Evolutionary conservation across 371 early-diverging fungal species (phyloP).

Genomic region (Mucor saturninus): DNA sequence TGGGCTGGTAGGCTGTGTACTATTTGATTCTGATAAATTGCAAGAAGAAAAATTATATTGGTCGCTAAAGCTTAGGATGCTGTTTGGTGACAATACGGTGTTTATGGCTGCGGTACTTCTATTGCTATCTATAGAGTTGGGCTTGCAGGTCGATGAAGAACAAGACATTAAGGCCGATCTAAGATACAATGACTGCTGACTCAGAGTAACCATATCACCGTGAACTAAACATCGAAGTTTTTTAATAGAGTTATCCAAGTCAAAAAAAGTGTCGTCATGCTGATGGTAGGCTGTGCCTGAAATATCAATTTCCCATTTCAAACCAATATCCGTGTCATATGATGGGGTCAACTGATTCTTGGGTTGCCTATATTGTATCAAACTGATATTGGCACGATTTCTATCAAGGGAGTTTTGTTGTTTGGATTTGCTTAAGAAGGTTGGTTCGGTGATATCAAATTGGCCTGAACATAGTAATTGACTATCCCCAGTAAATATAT

Average conservation of each 20-base stretch:
- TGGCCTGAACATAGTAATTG: not conserved
- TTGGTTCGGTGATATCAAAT: not conserved
- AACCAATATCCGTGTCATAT: not conserved
- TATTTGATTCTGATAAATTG: constrained; percentile 11
- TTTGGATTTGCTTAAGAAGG: not conserved
- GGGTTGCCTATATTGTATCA: not conserved
- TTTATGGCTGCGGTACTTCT: not conserved
- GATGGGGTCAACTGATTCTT: not conserved
- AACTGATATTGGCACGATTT: not conserved
- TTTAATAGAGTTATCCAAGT: constrained; percentile 1
- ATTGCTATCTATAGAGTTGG: not conserved
- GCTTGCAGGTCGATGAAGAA: not conserved
- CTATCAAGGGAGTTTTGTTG: not conserved
- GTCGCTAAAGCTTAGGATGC: constrained; percentile 1
- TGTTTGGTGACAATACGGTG: constrained; percentile 1
- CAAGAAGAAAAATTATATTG: constrained; percentile 7
- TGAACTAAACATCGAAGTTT: not conserved
- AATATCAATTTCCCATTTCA: not conserved
- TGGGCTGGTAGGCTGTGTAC: constrained; percentile 14
- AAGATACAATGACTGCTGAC: constrained; percentile 4
- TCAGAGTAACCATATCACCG: not conserved
- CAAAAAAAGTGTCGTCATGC: not conserved
- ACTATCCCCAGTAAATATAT: not conserved
- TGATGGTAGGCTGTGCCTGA: not conserved
- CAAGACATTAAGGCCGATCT: not conserved